These are phyloP conservation scores for Vitis amurensis DNA, from an alignment of 164 flowering plant genomes.

Conservation along the genomic window DNA sequence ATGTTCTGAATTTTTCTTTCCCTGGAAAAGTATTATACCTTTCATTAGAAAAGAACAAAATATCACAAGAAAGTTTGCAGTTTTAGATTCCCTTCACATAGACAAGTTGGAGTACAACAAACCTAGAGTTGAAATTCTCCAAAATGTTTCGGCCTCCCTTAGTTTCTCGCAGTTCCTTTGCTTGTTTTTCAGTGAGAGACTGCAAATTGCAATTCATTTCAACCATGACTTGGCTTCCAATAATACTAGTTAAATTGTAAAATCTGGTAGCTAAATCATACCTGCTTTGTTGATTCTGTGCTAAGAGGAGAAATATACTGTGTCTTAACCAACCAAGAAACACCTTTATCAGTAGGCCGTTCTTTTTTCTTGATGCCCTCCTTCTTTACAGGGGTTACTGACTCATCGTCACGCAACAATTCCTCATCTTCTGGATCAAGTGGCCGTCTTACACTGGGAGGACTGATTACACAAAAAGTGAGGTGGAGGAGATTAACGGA, in stretches of 20 bases:
- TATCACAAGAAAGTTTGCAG: neutral
- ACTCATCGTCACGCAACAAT: constrained; percentile 75
- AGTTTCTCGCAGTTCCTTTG: constrained; percentile 82
- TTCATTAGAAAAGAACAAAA: neutral
- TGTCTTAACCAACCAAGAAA: constrained; percentile 96
- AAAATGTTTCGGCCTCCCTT: constrained; percentile 67
- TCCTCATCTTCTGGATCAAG: constrained; percentile 94
- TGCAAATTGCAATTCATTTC: constrained; percentile 26
- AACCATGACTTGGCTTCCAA: neutral
- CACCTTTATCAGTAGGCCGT: constrained; percentile 93
- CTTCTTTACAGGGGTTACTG: constrained; percentile 64
- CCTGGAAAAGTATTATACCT: constrained; percentile 38
- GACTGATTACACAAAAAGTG: constrained; percentile 37
- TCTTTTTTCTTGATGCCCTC: constrained; percentile 87
- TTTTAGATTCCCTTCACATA: neutral
- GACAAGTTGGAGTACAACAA: constrained; percentile 14
- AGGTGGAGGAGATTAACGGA: neutral
- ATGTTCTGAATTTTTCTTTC: constrained; percentile 82
- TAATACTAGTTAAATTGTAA: neutral
- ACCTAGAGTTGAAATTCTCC: constrained; percentile 75
- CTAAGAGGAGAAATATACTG: constrained; percentile 94
- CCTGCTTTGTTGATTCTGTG: constrained; percentile 84
- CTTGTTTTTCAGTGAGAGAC: constrained; percentile 96
- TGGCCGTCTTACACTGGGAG: constrained; percentile 51
- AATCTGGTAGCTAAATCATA: constrained; percentile 13